Base-by-base conservation (phyloP, 257 asterid genomes). In the Solanum virginianum region DNA sequence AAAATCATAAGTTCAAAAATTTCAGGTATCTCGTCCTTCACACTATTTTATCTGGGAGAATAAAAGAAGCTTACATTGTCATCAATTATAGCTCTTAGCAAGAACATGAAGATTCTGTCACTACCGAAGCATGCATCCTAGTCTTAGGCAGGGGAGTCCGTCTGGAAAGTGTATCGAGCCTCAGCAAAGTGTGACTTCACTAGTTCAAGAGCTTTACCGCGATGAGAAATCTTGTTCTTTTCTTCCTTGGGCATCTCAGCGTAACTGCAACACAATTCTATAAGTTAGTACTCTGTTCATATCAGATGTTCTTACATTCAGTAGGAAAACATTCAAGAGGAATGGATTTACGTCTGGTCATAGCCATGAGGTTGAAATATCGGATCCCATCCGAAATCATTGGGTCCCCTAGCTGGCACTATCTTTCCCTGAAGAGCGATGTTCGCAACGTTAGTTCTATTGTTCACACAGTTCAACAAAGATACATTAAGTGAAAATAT, bases 371-470 rank as follows among this genome's bases (percentile, higher is more conserved):
- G 98, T 90, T 91, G 94, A 87, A 96, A 95, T 86, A 96, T 85
- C 11, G 99, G 97, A 91, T 95, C 99, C 99, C 99, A 96, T 88
- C 99, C 99, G 81, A 96, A 96, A 88, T 95, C 96, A 84, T 86
- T 93, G 12, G 97, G 97, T 86, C 98, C 99, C 91, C 97, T 91
- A 0, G 98, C 87, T 87, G 93, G 94, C 69, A 95, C 99, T 81
- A 96, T 96, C 82, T 88, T 92, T n/a, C 99, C 99, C 98, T 96
- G 93, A 84, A 91, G 90, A 77, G 26, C 16, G 63, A 77, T 77
- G 82, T 51, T 77, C 4, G 17, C 24, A 14, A 77, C 26, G 26
- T 77, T 26, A 75, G 62, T 49, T 17, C 62, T 24, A 24, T 75
- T 47, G 60, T 49, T 49, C 14, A 32, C 60, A 74, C 15, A 47